phyloP scores from a whole-genome alignment of 495 filamentous ascomycete species.

The Filosporella fistucella region DNA sequence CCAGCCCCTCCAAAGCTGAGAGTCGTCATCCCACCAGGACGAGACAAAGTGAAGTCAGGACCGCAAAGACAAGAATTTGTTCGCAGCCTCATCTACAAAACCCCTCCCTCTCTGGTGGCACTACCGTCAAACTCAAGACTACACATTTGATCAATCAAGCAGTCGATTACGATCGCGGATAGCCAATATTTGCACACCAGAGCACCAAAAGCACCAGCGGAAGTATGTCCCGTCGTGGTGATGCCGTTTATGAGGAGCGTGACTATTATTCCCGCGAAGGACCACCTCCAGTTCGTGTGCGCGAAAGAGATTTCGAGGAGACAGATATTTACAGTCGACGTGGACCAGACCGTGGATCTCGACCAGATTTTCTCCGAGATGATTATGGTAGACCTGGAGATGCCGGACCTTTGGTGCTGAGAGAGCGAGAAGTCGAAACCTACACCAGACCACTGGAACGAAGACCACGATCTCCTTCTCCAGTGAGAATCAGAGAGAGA shows the following conservation, averaged over 20 bases:
- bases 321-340: conserved; percentile 29
- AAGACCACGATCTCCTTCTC: conserved; percentile 31
- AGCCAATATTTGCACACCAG: background rate
- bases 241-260: conserved; percentile 17
- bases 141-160: background rate
- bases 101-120: background rate
- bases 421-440: conserved; percentile 28
- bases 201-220: background rate
- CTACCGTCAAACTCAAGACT: background rate
- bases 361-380: conserved; percentile 50
- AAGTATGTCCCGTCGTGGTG: conserved; percentile 23
- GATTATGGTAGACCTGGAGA: conserved; percentile 38
- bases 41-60: background rate
- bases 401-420: conserved; percentile 40
- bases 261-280: conserved; percentile 14
- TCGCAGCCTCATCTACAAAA: conserved; percentile 8
- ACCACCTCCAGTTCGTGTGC: conserved; percentile 9
- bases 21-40: conserved; percentile 15
- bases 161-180: background rate
- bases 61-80: too few relatives aligned
- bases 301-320: conserved; percentile 22
- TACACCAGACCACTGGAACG: conserved; percentile 17
- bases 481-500: conserved; percentile 21
- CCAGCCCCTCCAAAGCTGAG: conserved; percentile 10
- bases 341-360: conserved; percentile 31